Base-by-base conservation (phyloP, 1,139 yeast species). In the Candida sp. region DNA sequence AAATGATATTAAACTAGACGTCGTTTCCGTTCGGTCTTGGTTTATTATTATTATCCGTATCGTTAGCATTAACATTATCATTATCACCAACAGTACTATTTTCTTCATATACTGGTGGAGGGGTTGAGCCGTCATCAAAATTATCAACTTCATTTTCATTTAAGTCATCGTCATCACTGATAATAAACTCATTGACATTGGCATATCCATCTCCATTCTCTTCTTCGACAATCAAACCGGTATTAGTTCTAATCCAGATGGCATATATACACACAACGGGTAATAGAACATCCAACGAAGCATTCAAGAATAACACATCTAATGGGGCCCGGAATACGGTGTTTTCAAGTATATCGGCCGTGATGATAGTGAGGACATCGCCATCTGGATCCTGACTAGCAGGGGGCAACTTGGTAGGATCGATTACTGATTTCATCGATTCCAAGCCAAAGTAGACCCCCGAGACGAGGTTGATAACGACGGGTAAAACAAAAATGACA, bases 211-310 rank as follows among this genome's bases (percentile, higher is more conserved):
- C 51, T 39, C 51, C 55, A 40, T 49, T 44, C 36, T 52, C 49
- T 7, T 54, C 55, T 39, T 64, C 65, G 36, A 63, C 49, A 21
- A 66, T 51, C 43, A 68, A 50, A 4, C 72, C 74, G 45, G 61
- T 58, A 47, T 68, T 67, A 39, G 61, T 63, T 45, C 57, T 63
- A 29, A 67, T 60, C 75, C 75, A 69, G 41, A 68, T 57, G 40
- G 54, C 58, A 46, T 61, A 69, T n/a, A 69, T 43, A 5, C 53
- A 50, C 3, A 53, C 43, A 22, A 68, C 49, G 23, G 54, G 46
- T 5, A 53, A 29, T 43, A 59, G 56, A 37, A 54, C 48, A 33
- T 49, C 46, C n/a, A 54, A n/a, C 43, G 48, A 50, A 3, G 40
- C 30, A 15, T 51, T 42, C 58, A 63, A 54, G n/a, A 47, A 35